Evolutionary conservation across 306 rosid species (phyloP).

Genomic region (Cucurbita ficifolia): DNA sequence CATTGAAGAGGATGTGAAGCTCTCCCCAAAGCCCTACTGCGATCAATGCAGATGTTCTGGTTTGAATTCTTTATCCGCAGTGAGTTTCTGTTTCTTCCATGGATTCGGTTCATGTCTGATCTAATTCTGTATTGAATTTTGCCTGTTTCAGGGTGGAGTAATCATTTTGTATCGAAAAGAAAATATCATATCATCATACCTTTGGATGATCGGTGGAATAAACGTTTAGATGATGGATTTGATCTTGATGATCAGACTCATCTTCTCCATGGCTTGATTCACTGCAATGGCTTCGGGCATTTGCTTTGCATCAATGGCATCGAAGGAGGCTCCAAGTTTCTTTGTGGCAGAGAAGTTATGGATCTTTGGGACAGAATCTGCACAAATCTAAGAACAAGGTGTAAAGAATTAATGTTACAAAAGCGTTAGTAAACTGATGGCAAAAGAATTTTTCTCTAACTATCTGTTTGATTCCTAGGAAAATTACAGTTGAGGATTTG

Average conservation of each 20-base stretch:
- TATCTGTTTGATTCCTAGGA: constrained; percentile 28
- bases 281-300: constrained; percentile 75
- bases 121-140: not conserved
- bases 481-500: constrained; percentile 51
- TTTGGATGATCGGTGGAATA: constrained; percentile 48
- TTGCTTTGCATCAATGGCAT: constrained; percentile 62
- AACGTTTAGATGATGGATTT: constrained; percentile 44
- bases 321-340: constrained; percentile 71
- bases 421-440: not conserved
- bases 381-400: constrained; percentile 49
- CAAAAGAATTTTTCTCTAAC: not conserved
- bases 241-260: constrained; percentile 27
- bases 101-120: not conserved
- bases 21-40: constrained; percentile 46
- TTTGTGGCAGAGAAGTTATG: constrained; percentile 64
- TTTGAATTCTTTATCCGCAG: not conserved
- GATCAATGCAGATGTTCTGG: constrained; percentile 74
- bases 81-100: not conserved
- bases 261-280: constrained; percentile 66
- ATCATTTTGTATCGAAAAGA: constrained; percentile 59
- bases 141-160: constrained; percentile 62
- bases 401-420: not conserved
- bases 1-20: constrained; percentile 46
- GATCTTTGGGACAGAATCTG: constrained; percentile 84
- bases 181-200: constrained; percentile 78